phyloP scores from a whole-genome alignment of 2,329 filamentous ascomycete genomes.

The Peltaster fructicola region DNA sequence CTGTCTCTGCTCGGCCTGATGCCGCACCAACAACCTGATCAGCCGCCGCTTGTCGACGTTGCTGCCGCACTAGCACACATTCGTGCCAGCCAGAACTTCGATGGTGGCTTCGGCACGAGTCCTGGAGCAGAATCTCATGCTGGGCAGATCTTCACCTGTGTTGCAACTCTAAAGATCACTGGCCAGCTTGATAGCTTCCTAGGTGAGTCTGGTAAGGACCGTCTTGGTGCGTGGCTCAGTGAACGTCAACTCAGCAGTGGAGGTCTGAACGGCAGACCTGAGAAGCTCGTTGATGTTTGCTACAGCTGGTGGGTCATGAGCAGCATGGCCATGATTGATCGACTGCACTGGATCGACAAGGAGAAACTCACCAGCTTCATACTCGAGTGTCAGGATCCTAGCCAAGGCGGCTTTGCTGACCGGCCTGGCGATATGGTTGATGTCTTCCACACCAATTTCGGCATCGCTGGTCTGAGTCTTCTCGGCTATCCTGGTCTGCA shows the following conservation, averaged over 20 bases:
- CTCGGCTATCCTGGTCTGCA: conserved; percentile 59
- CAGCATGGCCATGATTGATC: conserved; percentile 74
- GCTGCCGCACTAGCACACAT: conserved; percentile 66
- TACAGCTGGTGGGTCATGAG: conserved; percentile 99
- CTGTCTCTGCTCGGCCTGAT: conserved; percentile 67
- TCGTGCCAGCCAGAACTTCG: conserved; percentile 72
- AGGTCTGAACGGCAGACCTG: conserved; percentile 81
- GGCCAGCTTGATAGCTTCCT: conserved; percentile 51
- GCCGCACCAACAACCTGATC: conserved; percentile 19
- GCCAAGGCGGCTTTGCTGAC: conserved; percentile 74
- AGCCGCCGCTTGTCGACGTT: conserved; percentile 46
- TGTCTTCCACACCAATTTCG: conserved; percentile 90
- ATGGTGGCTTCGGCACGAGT: conserved; percentile 78
- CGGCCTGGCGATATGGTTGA: conserved; percentile 88
- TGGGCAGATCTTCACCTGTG: conserved; percentile 88
- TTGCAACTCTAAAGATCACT: conserved; percentile 72
- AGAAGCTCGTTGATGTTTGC: conserved; percentile 92
- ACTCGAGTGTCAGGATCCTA: conserved; percentile 68
- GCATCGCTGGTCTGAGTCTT: conserved; percentile 71
- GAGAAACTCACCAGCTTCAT: conserved; percentile 68
- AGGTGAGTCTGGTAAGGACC: conserved; percentile 51
- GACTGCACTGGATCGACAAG: conserved; percentile 83
- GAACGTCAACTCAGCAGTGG: conserved; percentile 78
- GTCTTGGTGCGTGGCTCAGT: conserved; percentile 75
- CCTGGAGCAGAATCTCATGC: conserved; percentile 89